phyloP scores from a whole-genome alignment of 2,329 filamentous ascomycete species.

The Fusarium xylarioides region DNA sequence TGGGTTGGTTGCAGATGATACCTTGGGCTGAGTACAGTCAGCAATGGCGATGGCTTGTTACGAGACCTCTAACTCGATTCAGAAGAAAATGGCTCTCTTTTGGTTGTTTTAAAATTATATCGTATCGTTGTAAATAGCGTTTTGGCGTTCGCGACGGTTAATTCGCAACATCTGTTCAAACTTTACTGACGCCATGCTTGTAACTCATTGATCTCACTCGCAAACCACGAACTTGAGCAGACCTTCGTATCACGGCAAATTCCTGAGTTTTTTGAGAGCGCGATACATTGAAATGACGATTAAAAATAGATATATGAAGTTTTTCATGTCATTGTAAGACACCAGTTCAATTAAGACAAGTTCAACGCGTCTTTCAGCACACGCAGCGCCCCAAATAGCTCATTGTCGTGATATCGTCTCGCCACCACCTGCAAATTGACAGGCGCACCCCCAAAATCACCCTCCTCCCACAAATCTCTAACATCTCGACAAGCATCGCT shows the following conservation, averaged over 20 bases:
- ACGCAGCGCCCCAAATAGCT: constrained; percentile 45
- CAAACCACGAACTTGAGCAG: fast-evolving
- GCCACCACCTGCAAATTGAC: constrained; percentile 48
- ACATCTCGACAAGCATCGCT: constrained; percentile 45
- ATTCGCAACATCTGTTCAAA: background rate
- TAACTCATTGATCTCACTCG: fast-evolving
- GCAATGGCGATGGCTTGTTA: background rate
- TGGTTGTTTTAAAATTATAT: background rate
- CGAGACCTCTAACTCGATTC: background rate
- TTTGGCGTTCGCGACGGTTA: background rate
- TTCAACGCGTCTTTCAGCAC: constrained; percentile 27
- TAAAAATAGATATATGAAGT: fast-evolving
- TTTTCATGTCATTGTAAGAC: background rate
- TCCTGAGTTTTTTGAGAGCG: background rate
- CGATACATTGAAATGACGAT: background rate
- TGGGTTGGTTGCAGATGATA: background rate
- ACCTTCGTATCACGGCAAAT: background rate
- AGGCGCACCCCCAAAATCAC: constrained; percentile 47
- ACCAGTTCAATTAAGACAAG: background rate
- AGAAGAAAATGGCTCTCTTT: background rate
- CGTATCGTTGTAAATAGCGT: background rate
- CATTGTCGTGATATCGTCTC: constrained; percentile 47
- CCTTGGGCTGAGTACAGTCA: background rate
- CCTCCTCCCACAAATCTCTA: constrained; percentile 45
- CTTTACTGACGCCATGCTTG: background rate